Evolutionary conservation across 768 basidiomycete species (phyloP).

Genomic region (Mycena galopus): DNA sequence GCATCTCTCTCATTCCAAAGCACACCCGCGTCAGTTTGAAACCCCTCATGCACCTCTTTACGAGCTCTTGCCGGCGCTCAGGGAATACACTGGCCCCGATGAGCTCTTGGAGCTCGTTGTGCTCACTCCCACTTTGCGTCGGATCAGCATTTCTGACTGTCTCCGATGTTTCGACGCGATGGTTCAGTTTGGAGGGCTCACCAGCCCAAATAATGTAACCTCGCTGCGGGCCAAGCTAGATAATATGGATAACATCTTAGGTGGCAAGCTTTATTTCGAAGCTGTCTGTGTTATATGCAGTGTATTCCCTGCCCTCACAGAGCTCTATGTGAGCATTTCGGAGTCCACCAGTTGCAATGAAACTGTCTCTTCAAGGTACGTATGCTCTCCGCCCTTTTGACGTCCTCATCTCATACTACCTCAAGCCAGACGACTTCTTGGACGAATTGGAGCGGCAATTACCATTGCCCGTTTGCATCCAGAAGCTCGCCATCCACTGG

Average conservation of each 20-base stretch:
- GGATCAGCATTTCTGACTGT: neutral
- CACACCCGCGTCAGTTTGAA: neutral
- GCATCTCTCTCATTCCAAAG: neutral
- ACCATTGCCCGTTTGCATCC: neutral
- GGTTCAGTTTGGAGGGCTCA: neutral
- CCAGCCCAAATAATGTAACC: neutral
- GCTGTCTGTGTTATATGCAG: neutral
- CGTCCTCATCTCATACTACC: neutral
- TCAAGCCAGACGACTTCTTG: neutral
- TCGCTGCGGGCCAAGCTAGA: neutral
- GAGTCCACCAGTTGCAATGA: neutral
- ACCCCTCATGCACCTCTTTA: neutral
- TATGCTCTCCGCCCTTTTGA: neutral
- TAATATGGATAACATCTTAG: neutral
- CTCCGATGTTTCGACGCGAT: neutral
- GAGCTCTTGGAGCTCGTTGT: neutral
- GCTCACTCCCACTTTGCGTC: neutral
- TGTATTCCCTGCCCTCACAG: neutral
- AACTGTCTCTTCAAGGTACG: neutral
- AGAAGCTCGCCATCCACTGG: slow-evolving; percentile 5
- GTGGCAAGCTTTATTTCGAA: neutral
- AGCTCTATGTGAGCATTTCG: neutral
- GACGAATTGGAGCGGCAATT: neutral
- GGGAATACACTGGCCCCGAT: slow-evolving; percentile 3
- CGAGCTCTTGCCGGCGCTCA: neutral